phyloP scores from a whole-genome alignment of 306 rosid species.

The Cucurbita moschata region DNA sequence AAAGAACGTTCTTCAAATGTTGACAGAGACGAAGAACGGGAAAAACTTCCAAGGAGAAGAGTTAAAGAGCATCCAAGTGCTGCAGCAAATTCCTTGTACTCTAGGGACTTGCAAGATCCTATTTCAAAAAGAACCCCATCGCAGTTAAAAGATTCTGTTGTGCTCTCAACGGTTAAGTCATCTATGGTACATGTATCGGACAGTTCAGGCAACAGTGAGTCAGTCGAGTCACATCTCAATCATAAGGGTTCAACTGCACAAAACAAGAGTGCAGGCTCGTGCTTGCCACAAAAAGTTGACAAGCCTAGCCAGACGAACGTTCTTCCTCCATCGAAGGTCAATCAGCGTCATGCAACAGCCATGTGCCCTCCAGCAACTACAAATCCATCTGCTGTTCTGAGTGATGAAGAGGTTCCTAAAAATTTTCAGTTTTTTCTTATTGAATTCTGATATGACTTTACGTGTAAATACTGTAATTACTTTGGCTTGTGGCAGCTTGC shows the following conservation, averaged over 20 bases:
- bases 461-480: background rate
- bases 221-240: slow-evolving; percentile 30
- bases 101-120: slow-evolving; percentile 46
- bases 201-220: slow-evolving; percentile 31
- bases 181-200: slow-evolving; percentile 25
- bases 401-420: slow-evolving; percentile 82
- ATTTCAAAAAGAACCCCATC: slow-evolving; percentile 35
- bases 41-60: slow-evolving; percentile 31
- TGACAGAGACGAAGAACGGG: slow-evolving; percentile 38
- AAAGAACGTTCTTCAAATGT: slow-evolving; percentile 33
- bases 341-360: slow-evolving; percentile 43
- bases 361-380: slow-evolving; percentile 40
- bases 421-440: slow-evolving; percentile 2
- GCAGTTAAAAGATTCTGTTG: slow-evolving; percentile 43
- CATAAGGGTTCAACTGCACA: slow-evolving; percentile 42
- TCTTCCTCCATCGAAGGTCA: slow-evolving; percentile 47
- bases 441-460: background rate
- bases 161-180: slow-evolving; percentile 33
- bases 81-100: slow-evolving; percentile 28
- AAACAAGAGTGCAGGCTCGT: slow-evolving; percentile 45
- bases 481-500: slow-evolving; percentile 49
- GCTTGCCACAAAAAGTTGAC: slow-evolving; percentile 47
- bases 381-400: slow-evolving; percentile 52
- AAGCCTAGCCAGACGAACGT: slow-evolving; percentile 45
- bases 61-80: slow-evolving; percentile 50